These are phyloP conservation scores for Colletotrichum sidae DNA, from an alignment of 2,329 filamentous ascomycete species.

Conservation along the genomic window DNA sequence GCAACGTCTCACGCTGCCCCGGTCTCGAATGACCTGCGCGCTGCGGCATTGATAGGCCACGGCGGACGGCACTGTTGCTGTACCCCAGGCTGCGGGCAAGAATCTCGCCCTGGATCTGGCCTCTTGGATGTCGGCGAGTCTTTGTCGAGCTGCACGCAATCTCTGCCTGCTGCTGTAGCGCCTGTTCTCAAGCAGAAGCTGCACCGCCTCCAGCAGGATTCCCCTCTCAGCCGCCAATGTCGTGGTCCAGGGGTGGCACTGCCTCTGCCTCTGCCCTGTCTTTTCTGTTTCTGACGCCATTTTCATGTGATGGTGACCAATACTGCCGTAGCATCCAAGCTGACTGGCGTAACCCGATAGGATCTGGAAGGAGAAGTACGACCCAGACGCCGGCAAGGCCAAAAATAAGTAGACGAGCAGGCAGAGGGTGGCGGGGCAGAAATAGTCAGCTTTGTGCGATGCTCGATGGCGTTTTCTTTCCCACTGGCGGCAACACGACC, in stretches of 20 bases:
- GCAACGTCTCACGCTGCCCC: conserved; percentile 11
- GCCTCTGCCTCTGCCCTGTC: neutral
- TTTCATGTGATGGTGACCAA: conserved; percentile 9
- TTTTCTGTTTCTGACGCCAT: conserved; percentile 18
- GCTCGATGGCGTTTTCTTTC: no score
- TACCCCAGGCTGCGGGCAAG: conserved; percentile 6
- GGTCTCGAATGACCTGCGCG: conserved; percentile 47
- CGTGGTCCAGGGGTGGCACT: neutral
- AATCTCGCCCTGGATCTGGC: conserved; percentile 32
- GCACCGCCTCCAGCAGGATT: conserved; percentile 15
- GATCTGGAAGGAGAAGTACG: conserved; percentile 99
- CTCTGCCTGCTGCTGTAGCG: conserved; percentile 1
- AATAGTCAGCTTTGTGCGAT: no score
- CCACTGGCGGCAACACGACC: conserved; percentile 8
- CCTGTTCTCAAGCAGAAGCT: neutral
- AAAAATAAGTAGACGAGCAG: conserved; percentile 49
- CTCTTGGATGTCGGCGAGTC: conserved; percentile 10
- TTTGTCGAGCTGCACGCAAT: conserved; percentile 25
- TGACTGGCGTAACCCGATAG: conserved; percentile 55
- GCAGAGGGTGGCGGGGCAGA: neutral
- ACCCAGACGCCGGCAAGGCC: conserved; percentile 56
- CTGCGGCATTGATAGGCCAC: conserved; percentile 49
- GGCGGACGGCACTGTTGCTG: conserved; percentile 25
- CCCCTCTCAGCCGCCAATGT: no score
- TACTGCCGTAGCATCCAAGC: conserved; percentile 13